phyloP scores from a whole-genome alignment of 768 basidiomycete genomes.

The Panaeolus papilionaceus region DNA sequence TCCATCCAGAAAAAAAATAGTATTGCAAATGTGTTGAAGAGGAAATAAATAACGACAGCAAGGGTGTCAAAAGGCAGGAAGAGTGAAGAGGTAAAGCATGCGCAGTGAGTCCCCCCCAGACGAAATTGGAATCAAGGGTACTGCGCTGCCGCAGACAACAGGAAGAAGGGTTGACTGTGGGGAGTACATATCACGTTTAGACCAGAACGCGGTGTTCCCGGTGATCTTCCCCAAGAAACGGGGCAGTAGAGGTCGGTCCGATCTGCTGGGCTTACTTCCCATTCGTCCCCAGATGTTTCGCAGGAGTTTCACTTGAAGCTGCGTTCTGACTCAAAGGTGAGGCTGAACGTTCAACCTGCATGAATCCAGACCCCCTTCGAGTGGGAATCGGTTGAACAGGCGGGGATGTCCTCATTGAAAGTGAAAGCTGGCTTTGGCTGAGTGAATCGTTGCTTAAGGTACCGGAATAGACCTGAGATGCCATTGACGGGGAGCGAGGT shows the following conservation, averaged over 20 bases:
- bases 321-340: neutral
- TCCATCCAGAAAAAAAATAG: neutral
- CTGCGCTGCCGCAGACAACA: neutral
- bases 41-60: neutral
- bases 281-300: neutral
- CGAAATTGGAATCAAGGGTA: neutral
- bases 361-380: constrained; percentile 7
- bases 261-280: neutral
- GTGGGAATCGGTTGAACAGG: constrained; percentile 4
- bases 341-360: constrained; percentile 4
- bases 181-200: neutral
- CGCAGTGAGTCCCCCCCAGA: too few relatives aligned
- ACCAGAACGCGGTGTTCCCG: neutral
- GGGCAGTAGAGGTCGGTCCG: neutral
- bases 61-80: neutral
- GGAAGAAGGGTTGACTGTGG: neutral
- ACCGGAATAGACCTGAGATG: neutral
- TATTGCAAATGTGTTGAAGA: neutral
- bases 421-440: constrained; percentile 7
- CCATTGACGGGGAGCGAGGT: constrained; percentile 26
- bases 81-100: neutral
- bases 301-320: neutral
- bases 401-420: neutral
- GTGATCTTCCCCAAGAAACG: neutral
- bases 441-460: neutral